Base-by-base conservation (phyloP, 2,329 filamentous ascomycete genomes). In the Colletotrichum cuscutae region DNA sequence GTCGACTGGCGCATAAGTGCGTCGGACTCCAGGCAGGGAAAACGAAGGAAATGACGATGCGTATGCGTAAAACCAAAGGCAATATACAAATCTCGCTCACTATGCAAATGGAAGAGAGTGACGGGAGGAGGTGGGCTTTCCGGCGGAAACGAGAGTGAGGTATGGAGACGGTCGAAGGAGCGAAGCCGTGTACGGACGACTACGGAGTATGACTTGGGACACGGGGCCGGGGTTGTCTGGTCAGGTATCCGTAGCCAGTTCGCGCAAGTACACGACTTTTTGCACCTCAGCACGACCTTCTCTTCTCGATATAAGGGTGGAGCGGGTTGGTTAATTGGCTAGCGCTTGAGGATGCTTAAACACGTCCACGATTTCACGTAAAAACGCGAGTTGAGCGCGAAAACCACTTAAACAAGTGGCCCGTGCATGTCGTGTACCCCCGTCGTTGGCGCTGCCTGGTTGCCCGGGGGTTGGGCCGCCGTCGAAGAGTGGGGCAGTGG, bases 281-380 rank as follows among this genome's bases (percentile, higher is more conserved):
- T 49, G 56, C 57, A 35, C 32, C 4, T 35, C 32, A 52, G 64
- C 49, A 58, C 52, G 37, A 37, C 35, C 30, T 35, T 56, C 32
- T 57, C 54, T 56, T 62, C 46, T 19, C 67, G 61, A 64, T 59
- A 15, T 46, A 46, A 56, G 57, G 56, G 61, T 73, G 67, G 66
- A 65, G 30, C 30, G 24, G 35, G 53, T 32, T 57, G 58, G 65
- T 64, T 69, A 72, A 73, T 72, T 73, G 68, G 71, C 68, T 68
- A 58, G 62, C 62, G 71, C 46, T 73, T 58, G 28, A 57, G 54
- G 65, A 71, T 67, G 68, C 66, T 75, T 63, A 68, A 73, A 74
- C 74, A 71, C 70, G 73, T 64, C 66, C 68, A 67, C 66, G 75
- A 67, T 73, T 22, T 56, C 75, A 76, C 75, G 75, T 76, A 72